phyloP scores from a whole-genome alignment of 2,329 filamentous ascomycete species.

The Aspergillus chevalieri region DNA sequence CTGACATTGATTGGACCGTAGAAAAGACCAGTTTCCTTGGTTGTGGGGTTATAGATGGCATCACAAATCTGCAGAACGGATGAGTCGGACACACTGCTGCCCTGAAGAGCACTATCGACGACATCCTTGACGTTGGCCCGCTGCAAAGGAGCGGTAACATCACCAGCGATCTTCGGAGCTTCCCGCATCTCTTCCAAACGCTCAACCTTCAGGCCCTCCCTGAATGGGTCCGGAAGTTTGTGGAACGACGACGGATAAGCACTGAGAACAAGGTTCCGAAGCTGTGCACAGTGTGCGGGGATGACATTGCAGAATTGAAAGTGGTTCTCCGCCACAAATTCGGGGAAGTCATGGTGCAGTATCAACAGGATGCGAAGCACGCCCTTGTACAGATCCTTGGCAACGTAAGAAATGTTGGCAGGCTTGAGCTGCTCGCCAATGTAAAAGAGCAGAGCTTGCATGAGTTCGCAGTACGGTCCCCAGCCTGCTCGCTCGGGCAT shows the following conservation, averaged over 20 bases:
- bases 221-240: constrained; percentile 68
- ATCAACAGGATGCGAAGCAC: constrained; percentile 76
- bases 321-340: constrained; percentile 85
- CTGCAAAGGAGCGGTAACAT: constrained; percentile 48
- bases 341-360: constrained; percentile 88
- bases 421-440: constrained; percentile 75
- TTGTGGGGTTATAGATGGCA: constrained; percentile 57
- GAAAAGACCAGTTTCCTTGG: constrained; percentile 59
- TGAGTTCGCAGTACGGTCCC: constrained; percentile 65
- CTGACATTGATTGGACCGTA: constrained; percentile 64
- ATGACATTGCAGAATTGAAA: constrained; percentile 74
- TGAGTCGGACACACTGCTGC: constrained; percentile 62
- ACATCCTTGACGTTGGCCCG: constrained; percentile 48
- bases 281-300: constrained; percentile 75
- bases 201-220: constrained; percentile 68
- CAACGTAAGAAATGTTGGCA: constrained; percentile 59
- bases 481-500: constrained; percentile 66
- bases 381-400: constrained; percentile 79
- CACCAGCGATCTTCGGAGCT: constrained; percentile 58
- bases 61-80: constrained; percentile 67
- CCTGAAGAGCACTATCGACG: constrained; percentile 48
- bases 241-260: constrained; percentile 65
- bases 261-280: constrained; percentile 81
- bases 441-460: constrained; percentile 66
- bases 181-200: constrained; percentile 67